A percentile compares a stretch with the other conserved stretches of the same genome.
These are phyloP conservation scores for Urochloa ruziziensis DNA, from an alignment of 176 grass and related monocot genomes.

Conservation along the genomic window DNA sequence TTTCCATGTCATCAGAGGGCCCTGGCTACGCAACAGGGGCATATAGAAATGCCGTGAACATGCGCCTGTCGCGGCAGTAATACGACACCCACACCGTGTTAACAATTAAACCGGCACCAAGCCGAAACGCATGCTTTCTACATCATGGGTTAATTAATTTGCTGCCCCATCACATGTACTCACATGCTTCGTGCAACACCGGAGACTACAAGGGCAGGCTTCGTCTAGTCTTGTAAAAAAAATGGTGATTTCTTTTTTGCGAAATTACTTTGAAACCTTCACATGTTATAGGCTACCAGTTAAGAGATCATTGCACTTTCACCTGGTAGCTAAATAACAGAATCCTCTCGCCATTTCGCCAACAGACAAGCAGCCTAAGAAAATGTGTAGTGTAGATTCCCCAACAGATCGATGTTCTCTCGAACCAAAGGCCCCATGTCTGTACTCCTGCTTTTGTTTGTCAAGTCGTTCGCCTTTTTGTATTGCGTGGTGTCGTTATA, in stretches of 20 bases:
- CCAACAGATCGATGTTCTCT: not conserved
- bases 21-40: not conserved
- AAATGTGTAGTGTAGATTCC: not conserved
- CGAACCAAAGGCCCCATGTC: not conserved
- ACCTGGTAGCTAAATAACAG: not conserved
- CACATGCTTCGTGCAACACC: not conserved
- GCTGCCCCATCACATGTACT: not conserved
- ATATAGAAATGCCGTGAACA: not conserved
- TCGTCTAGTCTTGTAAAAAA: not conserved
- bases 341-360: not conserved
- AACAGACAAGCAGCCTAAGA: not conserved
- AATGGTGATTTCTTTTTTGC: not conserved
- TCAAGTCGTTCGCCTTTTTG: conserved; percentile 24
- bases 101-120: not conserved
- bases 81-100: not conserved
- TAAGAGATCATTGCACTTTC: not conserved
- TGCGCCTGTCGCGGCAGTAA: conserved; percentile 2
- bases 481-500: conserved; percentile 23
- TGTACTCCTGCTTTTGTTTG: conserved; percentile 12
- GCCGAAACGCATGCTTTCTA: not conserved
- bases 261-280: not conserved
- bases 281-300: not conserved
- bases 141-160: not conserved
- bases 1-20: not conserved
- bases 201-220: not conserved